phyloP scores from a whole-genome alignment of 108 stramenopile species.

The Licmophora abbreviata region DNA sequence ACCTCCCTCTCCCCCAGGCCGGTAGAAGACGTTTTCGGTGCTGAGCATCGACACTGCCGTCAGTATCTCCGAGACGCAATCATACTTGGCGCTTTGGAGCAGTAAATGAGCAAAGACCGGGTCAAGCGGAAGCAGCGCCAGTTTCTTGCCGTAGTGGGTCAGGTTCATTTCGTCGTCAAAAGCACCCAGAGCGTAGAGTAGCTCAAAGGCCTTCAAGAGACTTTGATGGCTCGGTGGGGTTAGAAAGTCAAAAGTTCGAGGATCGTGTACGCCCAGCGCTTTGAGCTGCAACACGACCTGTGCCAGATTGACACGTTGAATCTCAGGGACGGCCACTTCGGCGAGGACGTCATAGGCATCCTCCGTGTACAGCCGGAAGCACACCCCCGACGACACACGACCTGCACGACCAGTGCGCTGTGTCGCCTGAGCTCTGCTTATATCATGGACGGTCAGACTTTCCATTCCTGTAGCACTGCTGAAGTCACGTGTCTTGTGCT shows the following conservation, averaged over 20 bases:
- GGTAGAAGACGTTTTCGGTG: constrained; percentile 91
- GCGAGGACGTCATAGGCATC: constrained; percentile 50
- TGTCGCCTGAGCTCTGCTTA: constrained; percentile 60
- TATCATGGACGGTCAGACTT: constrained; percentile 49
- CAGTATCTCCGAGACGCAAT: constrained; percentile 85
- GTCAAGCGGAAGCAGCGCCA: constrained; percentile 76
- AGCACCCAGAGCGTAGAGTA: constrained; percentile 52
- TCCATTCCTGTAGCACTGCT: constrained; percentile 80
- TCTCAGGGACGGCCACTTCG: constrained; percentile 78
- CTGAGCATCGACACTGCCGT: constrained; percentile 92
- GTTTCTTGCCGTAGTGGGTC: constrained; percentile 61
- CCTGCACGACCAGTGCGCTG: constrained; percentile 81
- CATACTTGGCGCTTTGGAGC: constrained; percentile 57
- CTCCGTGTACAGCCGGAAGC: constrained; percentile 77
- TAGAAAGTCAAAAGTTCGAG: constrained; percentile 82
- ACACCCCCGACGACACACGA: constrained; percentile 60
- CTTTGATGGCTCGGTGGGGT: constrained; percentile 46
- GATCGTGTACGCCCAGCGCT: constrained; percentile 89
- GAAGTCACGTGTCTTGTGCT: constrained; percentile 67
- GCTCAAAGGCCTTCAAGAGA: constrained; percentile 52
- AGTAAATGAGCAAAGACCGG: constrained; percentile 71
- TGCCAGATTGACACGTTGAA: constrained; percentile 75
- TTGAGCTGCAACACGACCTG: constrained; percentile 88
- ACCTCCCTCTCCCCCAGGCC: constrained; percentile 80
- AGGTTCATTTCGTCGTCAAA: constrained; percentile 54